phyloP scores from a whole-genome alignment of 345 rosid genomes.

The Lumnitzera racemosa region DNA sequence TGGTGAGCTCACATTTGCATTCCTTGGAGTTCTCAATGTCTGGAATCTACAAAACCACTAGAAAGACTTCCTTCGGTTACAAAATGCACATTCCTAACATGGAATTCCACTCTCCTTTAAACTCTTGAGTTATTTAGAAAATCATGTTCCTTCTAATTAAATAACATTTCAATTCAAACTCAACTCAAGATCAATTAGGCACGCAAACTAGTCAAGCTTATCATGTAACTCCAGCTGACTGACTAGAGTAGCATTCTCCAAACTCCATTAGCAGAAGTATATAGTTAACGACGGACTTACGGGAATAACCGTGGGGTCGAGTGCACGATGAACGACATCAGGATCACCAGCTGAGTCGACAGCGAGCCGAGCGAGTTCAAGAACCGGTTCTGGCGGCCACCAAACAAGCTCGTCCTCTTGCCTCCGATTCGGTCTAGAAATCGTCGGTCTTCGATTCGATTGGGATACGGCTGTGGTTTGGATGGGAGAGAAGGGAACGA shows the following conservation, averaged over 20 bases:
- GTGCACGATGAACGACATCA: constrained; percentile 47
- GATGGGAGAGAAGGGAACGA: constrained; percentile 50
- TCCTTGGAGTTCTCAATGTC: constrained; percentile 43
- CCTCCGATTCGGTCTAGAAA: constrained; percentile 13
- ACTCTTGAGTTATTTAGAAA: no score
- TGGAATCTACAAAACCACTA: constrained; percentile 43
- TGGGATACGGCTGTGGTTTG: neutral
- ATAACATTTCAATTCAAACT: no score
- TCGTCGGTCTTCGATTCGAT: neutral
- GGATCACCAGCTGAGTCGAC: constrained; percentile 87
- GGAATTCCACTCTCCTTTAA: no score
- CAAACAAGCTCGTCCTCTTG: constrained; percentile 54
- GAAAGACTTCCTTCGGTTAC: neutral
- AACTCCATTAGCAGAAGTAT: neutral
- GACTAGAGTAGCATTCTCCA: no score
- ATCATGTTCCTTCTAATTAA: no score
- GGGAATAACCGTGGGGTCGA: constrained; percentile 60
- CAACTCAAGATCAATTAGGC: no score
- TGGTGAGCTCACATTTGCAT: constrained; percentile 52
- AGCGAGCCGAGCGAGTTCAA: constrained; percentile 82
- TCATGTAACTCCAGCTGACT: no score
- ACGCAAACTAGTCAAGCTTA: no score
- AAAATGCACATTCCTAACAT: neutral
- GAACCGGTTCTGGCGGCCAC: constrained; percentile 87
- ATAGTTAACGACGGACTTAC: constrained; percentile 22